Base-by-base conservation (phyloP, 2,329 filamentous ascomycete genomes). In the Fusarium cyanostomum region DNA sequence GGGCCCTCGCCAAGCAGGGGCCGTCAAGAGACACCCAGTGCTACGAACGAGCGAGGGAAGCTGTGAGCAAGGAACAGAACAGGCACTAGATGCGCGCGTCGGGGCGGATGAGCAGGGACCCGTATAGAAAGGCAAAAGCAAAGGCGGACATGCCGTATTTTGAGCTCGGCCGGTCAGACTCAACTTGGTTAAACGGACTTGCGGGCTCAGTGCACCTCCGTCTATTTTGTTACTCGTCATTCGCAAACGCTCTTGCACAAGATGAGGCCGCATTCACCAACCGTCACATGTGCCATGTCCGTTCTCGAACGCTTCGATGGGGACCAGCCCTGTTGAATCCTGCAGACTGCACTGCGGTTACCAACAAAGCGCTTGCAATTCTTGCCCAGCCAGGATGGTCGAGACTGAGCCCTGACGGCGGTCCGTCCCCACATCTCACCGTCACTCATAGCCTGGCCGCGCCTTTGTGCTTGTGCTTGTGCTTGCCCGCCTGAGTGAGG, bases 301-400 rank as follows among this genome's bases (percentile, higher is more conserved):
- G 21, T 66, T 66, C 63, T 66, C 59, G 63, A 66, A 66, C 35
- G 31, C 27, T 66, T 66, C 35, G 31, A 62, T 52, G 42, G 42
- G 15, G 50, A 43, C 31, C 31, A 30, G 54, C 54, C 58, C 49
- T 42, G 58, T 31, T 38, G 21, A 59, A 39, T 45, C 43, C 43
- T 54, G 59, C 58, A 66, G 53, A 50, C 64, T 51, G 46, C 48
- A 56, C 56, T 49, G 4, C 21, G 4, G 6, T 21, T 21, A 21
- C 21, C 52, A 43, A 41, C 48, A 33, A 13, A 57, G 48, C 49
- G 52, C 41, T 35, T 64, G 54, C 39, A 60, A 55, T 49, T 43
- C 28, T 58, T 58, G 52, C 39, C 45, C 59, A 44, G 38, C 44
- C 37, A 55, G 49, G 62, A 50, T 67, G 38, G 35, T 52, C 44